Evolutionary conservation across 345 rosid genomes (phyloP).

Genomic region (Nephelium lappaceum): DNA sequence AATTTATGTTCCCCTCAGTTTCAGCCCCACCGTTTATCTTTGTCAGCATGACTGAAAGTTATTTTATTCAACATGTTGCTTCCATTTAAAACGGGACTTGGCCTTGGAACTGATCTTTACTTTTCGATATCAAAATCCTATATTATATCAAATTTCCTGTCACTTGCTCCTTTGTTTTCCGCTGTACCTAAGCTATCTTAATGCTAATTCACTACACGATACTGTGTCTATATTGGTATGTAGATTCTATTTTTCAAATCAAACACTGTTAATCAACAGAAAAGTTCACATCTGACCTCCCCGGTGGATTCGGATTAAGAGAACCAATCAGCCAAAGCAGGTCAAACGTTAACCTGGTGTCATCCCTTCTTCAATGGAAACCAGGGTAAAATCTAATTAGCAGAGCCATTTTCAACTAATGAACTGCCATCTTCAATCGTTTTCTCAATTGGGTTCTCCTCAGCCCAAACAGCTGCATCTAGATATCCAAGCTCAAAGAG

Average conservation of each 20-base stretch:
- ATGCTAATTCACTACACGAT: not conserved
- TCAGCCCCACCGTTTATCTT: not conserved
- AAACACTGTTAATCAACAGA: too few relatives aligned
- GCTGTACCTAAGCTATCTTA: not conserved
- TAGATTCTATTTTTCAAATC: not conserved
- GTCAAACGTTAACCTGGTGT: not conserved
- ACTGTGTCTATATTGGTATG: not conserved
- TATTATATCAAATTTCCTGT: not conserved
- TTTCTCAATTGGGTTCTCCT: constrained; percentile 57
- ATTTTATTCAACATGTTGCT: not conserved
- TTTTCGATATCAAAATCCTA: constrained; percentile 3
- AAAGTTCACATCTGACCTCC: constrained; percentile 14
- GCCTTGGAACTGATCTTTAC: not conserved
- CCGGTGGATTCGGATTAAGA: not conserved
- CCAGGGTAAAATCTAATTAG: not conserved
- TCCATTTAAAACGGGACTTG: not conserved
- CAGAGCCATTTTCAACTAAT: constrained; percentile 25
- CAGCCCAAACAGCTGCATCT: constrained; percentile 87
- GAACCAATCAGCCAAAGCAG: not conserved
- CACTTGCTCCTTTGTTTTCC: not conserved
- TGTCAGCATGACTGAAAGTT: not conserved
- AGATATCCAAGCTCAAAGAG: constrained; percentile 79
- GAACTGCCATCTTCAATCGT: constrained; percentile 45
- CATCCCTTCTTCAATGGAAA: constrained; percentile 1
- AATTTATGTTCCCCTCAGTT: not conserved